Conservation (phyloP, 75 land plant genomes). For the Sequoia sempervirens region DNA sequence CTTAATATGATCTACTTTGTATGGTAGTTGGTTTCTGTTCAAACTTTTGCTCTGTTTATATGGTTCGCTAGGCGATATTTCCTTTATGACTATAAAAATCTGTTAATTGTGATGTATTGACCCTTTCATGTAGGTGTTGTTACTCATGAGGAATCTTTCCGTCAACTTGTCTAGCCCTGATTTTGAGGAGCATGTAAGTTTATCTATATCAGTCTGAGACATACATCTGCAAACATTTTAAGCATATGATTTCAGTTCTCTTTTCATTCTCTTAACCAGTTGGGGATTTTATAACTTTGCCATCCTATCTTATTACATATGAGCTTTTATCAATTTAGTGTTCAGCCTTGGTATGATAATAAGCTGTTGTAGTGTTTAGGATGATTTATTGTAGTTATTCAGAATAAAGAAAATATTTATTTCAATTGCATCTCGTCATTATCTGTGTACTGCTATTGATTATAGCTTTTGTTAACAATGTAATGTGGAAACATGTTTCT, state of each 20-base stretch:
- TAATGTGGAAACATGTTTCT: neutral
- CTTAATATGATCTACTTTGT: neutral
- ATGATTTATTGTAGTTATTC: neutral
- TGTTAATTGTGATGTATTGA: neutral
- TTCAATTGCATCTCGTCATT: neutral
- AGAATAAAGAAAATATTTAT: neutral
- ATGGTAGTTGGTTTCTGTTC: neutral
- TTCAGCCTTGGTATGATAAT: neutral
- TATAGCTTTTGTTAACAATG: neutral
- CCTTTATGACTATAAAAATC: neutral
- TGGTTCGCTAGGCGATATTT: neutral
- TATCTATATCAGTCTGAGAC: neutral
- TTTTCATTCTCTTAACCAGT: neutral
- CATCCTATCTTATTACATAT: neutral
- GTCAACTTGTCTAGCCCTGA: conserved; percentile 85
- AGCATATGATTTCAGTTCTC: neutral
- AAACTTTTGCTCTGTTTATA: neutral
- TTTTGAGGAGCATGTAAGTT: conserved; percentile 81
- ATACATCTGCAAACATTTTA: neutral
- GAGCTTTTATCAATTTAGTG: neutral
- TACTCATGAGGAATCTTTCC: conserved; percentile 86
- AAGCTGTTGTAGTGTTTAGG: neutral
- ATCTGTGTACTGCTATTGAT: neutral
- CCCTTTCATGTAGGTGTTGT: conserved; percentile 54
- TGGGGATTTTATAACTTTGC: neutral